phyloP scores from a whole-genome alignment of 192 early-diverging fungal species.

The Coemansia brasiliensis region DNA sequence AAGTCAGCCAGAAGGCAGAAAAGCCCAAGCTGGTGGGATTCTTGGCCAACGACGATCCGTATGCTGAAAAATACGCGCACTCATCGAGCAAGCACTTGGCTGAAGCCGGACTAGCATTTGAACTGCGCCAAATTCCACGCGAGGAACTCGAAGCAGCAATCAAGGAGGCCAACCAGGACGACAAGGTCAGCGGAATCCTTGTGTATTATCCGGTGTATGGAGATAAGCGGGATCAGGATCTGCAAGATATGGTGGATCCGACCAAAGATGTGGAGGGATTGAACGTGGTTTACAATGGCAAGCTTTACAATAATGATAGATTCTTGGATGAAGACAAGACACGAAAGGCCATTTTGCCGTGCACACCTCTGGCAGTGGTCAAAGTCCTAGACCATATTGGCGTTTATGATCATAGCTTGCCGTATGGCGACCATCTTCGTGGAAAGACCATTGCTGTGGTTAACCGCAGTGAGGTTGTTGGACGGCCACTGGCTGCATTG shows the following conservation, averaged over 20 bases:
- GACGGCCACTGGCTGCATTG: slow-evolving; percentile 93
- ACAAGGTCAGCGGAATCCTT: slow-evolving; percentile 88
- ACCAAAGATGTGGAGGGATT: slow-evolving; percentile 97
- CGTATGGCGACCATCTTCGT: slow-evolving; percentile 92
- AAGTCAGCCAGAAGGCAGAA: slow-evolving; percentile 63
- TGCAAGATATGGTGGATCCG: slow-evolving; percentile 86
- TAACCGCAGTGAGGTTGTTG: slow-evolving; percentile 97
- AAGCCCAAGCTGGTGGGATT: slow-evolving; percentile 86
- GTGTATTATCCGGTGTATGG: slow-evolving; percentile 99
- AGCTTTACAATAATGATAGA: slow-evolving; percentile 95
- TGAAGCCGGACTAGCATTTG: slow-evolving; percentile 88
- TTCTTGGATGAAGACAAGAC: slow-evolving; percentile 79
- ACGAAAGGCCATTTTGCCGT: slow-evolving; percentile 96
- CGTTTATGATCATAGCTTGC: slow-evolving; percentile 85
- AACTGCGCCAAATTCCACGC: slow-evolving; percentile 79
- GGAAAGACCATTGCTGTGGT: slow-evolving; percentile 90
- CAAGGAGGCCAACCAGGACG: slow-evolving; percentile 86
- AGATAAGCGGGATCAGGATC: slow-evolving; percentile 88
- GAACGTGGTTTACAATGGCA: slow-evolving; percentile 91
- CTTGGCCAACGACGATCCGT: slow-evolving; percentile 92
- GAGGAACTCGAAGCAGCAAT: slow-evolving; percentile 84
- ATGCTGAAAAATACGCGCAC: slow-evolving; percentile 89
- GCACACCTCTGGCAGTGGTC: slow-evolving; percentile 96
- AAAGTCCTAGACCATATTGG: slow-evolving; percentile 96
- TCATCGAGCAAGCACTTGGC: slow-evolving; percentile 93